Conservation (phyloP, 345 rosid genomes). For the Brassica incana region DNA sequence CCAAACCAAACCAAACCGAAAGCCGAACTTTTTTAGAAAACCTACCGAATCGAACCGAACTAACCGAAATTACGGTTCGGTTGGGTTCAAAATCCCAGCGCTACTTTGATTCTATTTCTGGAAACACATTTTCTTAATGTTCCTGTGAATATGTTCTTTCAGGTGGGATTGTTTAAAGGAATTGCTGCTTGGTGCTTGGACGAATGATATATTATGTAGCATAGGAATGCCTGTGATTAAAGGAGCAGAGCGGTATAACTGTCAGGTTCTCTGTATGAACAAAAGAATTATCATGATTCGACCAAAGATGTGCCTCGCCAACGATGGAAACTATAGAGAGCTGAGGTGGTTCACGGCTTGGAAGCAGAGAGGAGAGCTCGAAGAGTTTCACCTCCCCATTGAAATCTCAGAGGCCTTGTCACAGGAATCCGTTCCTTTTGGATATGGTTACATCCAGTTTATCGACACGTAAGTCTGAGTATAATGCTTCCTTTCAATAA, state of each 20-base stretch:
- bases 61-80: too few species aligned
- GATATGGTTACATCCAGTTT: conserved; percentile 84
- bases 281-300: conserved; percentile 81
- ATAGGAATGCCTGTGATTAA: conserved; percentile 88
- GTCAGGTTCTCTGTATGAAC: conserved; percentile 87
- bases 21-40: too few species aligned
- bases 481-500: background rate
- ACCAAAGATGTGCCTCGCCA: conserved; percentile 93
- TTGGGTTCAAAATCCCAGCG: too few species aligned
- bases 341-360: conserved; percentile 89
- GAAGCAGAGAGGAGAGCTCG: conserved; percentile 71
- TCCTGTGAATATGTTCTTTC: conserved; percentile 15
- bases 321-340: conserved; percentile 88
- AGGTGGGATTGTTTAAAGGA: conserved; percentile 98
- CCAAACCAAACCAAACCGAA: too few species aligned
- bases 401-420: conserved; percentile 71
- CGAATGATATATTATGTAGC: conserved; percentile 86
- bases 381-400: conserved; percentile 71
- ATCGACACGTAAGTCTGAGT: conserved; percentile 68
- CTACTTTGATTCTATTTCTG: too few species aligned
- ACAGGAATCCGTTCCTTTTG: conserved; percentile 82
- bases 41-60: too few species aligned
- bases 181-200: conserved; percentile 73
- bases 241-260: conserved; percentile 92
- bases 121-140: background rate